Percentiles rank a stretch among this genome's conserved stretches.
Evolutionary conservation across 768 basidiomycete species (phyloP).

Genomic region (Xerocomellus chrysenteron): DNA sequence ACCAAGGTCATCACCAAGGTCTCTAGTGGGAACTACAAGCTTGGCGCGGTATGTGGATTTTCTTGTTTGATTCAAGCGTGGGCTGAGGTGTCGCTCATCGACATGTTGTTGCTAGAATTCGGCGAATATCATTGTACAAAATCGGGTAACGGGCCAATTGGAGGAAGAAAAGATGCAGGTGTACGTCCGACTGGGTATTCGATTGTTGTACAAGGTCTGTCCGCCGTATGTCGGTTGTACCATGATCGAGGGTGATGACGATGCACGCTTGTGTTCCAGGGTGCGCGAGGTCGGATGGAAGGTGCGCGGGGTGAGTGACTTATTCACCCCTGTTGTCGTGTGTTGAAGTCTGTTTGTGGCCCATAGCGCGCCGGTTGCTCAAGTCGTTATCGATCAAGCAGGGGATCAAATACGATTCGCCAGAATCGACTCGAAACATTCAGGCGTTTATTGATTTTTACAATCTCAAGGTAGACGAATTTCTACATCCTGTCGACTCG

Average conservation of each 20-base stretch:
- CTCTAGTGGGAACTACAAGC: constrained; percentile 79
- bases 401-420: constrained; percentile 87
- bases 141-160: constrained; percentile 84
- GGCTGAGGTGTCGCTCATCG: neutral
- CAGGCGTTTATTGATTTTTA: constrained; percentile 89
- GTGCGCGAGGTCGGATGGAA: constrained; percentile 86
- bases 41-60: constrained; percentile 70
- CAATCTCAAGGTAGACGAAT: constrained; percentile 77
- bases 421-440: constrained; percentile 83
- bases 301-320: constrained; percentile 67
- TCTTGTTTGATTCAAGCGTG: neutral
- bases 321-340: neutral
- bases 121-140: constrained; percentile 97
- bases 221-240: neutral
- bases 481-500: constrained; percentile 75
- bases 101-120: constrained; percentile 61
- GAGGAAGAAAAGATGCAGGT: constrained; percentile 99
- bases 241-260: neutral
- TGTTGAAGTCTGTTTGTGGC: constrained; percentile 42
- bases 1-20: constrained; percentile 87
- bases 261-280: constrained; percentile 39
- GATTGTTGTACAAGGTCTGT: constrained; percentile 80
- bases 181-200: constrained; percentile 90
- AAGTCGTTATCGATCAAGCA: constrained; percentile 92
- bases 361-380: constrained; percentile 59